Evolutionary conservation across 441 rosid species (phyloP), one percentile per base, ranked within the genome.

Genomic region (Erodium chrysanthum): DNA sequence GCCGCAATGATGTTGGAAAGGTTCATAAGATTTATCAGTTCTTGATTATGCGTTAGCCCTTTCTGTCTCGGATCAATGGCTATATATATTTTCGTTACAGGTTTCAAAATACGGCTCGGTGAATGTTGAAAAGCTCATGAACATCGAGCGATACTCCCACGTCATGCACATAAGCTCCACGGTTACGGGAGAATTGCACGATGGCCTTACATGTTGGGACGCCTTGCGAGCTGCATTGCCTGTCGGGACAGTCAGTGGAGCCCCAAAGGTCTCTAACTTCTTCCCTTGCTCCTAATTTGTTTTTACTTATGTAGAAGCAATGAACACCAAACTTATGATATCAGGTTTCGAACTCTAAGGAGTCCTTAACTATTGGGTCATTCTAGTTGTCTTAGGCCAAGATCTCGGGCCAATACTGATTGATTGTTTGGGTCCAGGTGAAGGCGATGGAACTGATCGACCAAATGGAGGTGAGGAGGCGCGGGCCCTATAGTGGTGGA

Each of bases 151-250:
- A 14, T 94, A 91, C 74, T 94, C 96, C 67, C 97, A 94, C 81
- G 98, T 94, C 59, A 94, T 91, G 98, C 96, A 91, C 87, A 88
- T 93, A 59, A 93, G 97, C 80, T 93, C 98, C 52, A 91, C 90
- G 66, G 97, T 93, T 29, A 81, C 80, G 2, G 97, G 97, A 1
- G 97, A 93, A 68, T 74, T 88, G 20, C 88, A 81, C 3, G 96
- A 93, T 64, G 31, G 85, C 74, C 76, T 89, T 79, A 82, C 86
- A 48, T 81, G 95, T 77, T 93, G 98, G 98, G 96, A 93, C 75
- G 97, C 78, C 65, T 78, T 93, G 68, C 91, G 98, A 27, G 87
- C 96, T 44, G 95, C 97, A 56, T 78, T 93, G 68, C 97, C 98
- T 4, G 96, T 91, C 63, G 96, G 98, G 67, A 93, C 96, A 14